Evolutionary conservation across 805 yeast species (phyloP).

Genomic region (Ogataea neopini): DNA sequence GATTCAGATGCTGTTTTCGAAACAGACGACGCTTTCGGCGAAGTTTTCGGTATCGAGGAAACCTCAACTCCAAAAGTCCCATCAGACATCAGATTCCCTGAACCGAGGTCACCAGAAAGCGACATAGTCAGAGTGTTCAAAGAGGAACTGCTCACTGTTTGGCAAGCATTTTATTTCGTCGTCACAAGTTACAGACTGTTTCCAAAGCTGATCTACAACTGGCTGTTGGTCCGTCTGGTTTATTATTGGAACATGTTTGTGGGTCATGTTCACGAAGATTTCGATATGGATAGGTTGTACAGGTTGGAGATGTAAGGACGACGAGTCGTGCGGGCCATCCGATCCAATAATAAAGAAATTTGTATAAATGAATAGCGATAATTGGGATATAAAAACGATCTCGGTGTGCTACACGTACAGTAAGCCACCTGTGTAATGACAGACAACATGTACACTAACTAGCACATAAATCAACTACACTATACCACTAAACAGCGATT

Average conservation of each 20-base stretch:
- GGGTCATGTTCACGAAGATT: slow-evolving; percentile 50
- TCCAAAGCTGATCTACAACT: slow-evolving; percentile 61
- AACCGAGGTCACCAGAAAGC: slow-evolving; percentile 5
- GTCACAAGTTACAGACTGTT: slow-evolving; percentile 64
- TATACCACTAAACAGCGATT: no score
- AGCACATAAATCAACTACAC: no score
- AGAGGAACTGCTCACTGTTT: slow-evolving; percentile 52
- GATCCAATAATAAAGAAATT: no score
- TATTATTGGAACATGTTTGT: slow-evolving; percentile 73
- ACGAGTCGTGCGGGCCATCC: no score
- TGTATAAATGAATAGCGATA: no score
- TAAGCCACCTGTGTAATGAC: no score
- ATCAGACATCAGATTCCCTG: slow-evolving; percentile 29
- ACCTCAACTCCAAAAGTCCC: slow-evolving; percentile 28
- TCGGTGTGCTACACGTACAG: no score
- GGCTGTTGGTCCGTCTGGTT: slow-evolving; percentile 48
- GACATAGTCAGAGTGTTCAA: slow-evolving; percentile 45
- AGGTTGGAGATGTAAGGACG: slow-evolving; percentile 10
- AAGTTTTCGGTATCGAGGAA: slow-evolving; percentile 56
- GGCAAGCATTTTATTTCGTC: slow-evolving; percentile 65
- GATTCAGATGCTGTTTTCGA: slow-evolving; percentile 5
- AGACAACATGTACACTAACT: no score
- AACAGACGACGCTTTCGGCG: background rate
- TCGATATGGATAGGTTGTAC: slow-evolving; percentile 34
- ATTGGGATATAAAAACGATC: no score